Conservation (phyloP, 352 stramenopile genomes). For the Phytophthora citrophthora region DNA sequence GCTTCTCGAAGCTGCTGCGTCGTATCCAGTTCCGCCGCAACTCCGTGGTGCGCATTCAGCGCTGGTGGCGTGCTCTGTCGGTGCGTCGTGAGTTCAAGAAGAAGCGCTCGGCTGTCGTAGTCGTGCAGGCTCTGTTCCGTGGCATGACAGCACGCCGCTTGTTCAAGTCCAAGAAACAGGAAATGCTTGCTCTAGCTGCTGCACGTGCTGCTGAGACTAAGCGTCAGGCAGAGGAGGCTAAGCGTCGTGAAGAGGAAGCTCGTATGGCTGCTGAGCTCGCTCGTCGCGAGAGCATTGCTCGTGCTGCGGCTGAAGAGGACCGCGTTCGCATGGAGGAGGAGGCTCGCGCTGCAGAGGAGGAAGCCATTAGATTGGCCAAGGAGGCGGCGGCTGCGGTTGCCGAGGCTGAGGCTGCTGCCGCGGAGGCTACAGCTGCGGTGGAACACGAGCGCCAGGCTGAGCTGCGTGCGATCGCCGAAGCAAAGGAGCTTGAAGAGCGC, state of each 20-base stretch:
- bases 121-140: slow-evolving; percentile 85
- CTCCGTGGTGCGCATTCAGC: slow-evolving; percentile 70
- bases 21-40: slow-evolving; percentile 65
- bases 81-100: slow-evolving; percentile 86
- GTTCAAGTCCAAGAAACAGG: slow-evolving; percentile 89
- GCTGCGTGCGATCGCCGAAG: slow-evolving; percentile 80
- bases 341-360: slow-evolving; percentile 73
- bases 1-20: slow-evolving; percentile 64
- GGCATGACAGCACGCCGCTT: slow-evolving; percentile 70
- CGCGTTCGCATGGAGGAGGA: slow-evolving; percentile 84
- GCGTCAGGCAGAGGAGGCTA: slow-evolving; percentile 84
- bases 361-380: slow-evolving; percentile 72
- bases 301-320: slow-evolving; percentile 60
- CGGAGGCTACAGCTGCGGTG: slow-evolving; percentile 75
- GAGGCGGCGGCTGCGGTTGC: slow-evolving; percentile 60
- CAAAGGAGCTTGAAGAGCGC: slow-evolving; percentile 75
- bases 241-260: slow-evolving; percentile 82
- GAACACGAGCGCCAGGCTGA: slow-evolving; percentile 86
- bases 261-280: slow-evolving; percentile 59
- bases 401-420: slow-evolving; percentile 70
- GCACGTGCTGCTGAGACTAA: slow-evolving; percentile 75
- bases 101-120: slow-evolving; percentile 69
- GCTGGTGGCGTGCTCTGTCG: slow-evolving; percentile 82
- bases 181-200: slow-evolving; percentile 80
- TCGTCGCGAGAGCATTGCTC: slow-evolving; percentile 80